These are phyloP conservation scores for Begonia masoniana DNA, from an alignment of 306 rosid genomes.

Conservation along the genomic window DNA sequence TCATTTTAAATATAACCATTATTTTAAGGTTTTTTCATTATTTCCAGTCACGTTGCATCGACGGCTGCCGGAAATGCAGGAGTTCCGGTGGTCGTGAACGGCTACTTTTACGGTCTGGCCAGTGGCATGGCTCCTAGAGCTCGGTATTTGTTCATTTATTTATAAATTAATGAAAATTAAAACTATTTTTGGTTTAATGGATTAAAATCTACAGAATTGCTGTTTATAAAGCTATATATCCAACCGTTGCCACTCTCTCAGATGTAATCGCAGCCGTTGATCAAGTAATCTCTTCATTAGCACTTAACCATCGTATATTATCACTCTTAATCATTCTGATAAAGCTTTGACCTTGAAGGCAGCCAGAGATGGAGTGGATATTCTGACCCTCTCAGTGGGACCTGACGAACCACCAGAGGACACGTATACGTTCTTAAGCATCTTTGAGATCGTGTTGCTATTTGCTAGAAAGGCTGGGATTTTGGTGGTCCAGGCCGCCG, in stretches of 20 bases:
- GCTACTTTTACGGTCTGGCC: slow-evolving; percentile 54
- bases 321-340: too few species aligned
- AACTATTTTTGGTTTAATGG: too few species aligned
- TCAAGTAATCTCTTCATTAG: slow-evolving; percentile 22
- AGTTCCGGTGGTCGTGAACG: slow-evolving; percentile 60
- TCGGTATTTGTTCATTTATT: slow-evolving; percentile 21
- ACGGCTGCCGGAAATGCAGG: slow-evolving; percentile 75
- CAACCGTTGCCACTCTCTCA: slow-evolving; percentile 44
- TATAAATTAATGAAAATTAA: too few species aligned
- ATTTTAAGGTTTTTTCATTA: background rate
- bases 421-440: slow-evolving; percentile 38
- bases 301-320: too few species aligned
- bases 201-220: slow-evolving; percentile 43
- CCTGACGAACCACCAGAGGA: slow-evolving; percentile 55
- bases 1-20: background rate
- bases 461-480: slow-evolving; percentile 71
- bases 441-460: slow-evolving; percentile 43
- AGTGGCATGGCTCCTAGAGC: slow-evolving; percentile 89
- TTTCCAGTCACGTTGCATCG: slow-evolving; percentile 73
- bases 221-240: slow-evolving; percentile 72
- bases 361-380: slow-evolving; percentile 65
- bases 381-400: slow-evolving; percentile 60
- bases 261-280: slow-evolving; percentile 81
- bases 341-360: slow-evolving; percentile 25
- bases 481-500: slow-evolving; percentile 75